Conservation (phyloP, 1,284 basidiomycete species). For the Trichosporon asahii region DNA sequence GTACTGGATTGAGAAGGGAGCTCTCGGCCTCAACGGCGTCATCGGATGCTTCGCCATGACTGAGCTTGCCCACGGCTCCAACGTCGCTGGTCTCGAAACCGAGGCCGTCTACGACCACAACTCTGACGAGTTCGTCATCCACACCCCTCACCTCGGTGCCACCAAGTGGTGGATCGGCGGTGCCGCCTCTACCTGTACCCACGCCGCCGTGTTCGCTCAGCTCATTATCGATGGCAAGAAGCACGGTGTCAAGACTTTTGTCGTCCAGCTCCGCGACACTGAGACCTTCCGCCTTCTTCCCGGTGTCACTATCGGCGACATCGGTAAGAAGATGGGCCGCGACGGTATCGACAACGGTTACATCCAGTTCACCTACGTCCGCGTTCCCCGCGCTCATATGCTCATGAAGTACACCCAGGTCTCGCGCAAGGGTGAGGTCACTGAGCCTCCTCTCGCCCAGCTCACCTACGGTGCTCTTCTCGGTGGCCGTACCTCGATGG, state of each 20-base stretch:
- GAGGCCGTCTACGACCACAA: constrained; percentile 58
- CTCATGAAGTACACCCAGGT: constrained; percentile 61
- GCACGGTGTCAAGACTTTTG: constrained; percentile 60
- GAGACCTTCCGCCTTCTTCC: constrained; percentile 55
- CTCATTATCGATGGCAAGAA: constrained; percentile 57
- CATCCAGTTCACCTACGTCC: constrained; percentile 80
- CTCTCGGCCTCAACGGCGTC: constrained; percentile 57
- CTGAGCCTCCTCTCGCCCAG: constrained; percentile 56
- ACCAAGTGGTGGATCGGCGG: constrained; percentile 62
- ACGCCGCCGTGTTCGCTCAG: constrained; percentile 59
- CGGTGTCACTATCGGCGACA: constrained; percentile 59
- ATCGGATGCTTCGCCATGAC: constrained; percentile 61
- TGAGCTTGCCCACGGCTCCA: constrained; percentile 55
- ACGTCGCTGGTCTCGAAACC: constrained; percentile 60
- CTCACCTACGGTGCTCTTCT: constrained; percentile 60
- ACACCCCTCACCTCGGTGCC: constrained; percentile 57
- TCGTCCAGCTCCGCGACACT: constrained; percentile 57
- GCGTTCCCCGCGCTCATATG: constrained; percentile 59
- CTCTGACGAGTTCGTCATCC: constrained; percentile 59
- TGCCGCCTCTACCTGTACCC: constrained; percentile 59
- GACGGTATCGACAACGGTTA: constrained; percentile 70
- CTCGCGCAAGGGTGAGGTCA: constrained; percentile 52
- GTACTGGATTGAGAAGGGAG: constrained; percentile 59
- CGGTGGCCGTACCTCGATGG: constrained; percentile 58
- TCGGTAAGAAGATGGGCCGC: constrained; percentile 61